Base-by-base conservation (phyloP, 768 basidiomycete species). In the Lentinula guzmanii region DNA sequence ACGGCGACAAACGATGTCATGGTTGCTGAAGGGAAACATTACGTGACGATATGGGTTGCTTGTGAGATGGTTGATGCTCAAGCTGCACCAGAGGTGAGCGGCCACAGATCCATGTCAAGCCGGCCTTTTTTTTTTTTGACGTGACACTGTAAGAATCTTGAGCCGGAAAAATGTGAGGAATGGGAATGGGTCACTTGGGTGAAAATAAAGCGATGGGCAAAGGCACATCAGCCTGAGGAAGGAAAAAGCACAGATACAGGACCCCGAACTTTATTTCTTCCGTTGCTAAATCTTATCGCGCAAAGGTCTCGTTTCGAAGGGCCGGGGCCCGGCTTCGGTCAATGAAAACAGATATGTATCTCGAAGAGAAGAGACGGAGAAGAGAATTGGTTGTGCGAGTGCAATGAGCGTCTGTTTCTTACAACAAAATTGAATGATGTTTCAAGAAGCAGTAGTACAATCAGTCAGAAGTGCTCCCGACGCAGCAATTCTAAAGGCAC, bases 111-210 rank as follows among this genome's bases (percentile, higher is more conserved):
- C 42, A 21, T 16, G 4, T 16, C 9, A 10, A 39, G 42, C 7
- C 7, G 24, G 31, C 16, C 28, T 16, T 46, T 18, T n/a, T 13
- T 45, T 5, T 42, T 21, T 28, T 18, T 51, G 11, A 56, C 37
- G 21, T 56, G 24, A 24, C 37, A 15, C 11, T 28, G 8, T 6
- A 10, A 59, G 46, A 33, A 42, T 28, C n/a, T 24, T 28, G 45
- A 59, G 31, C 58, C 45, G 3, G 46, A 50, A n/a, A 59, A 59
- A 48, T 59, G 58, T 37, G 45, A 35, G 10, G 21, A 6, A 48
- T 59, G 58, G 58, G 58, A 48, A 41, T 59, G 58, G 58, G 46
- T 59, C 18, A 50, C 13, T 28, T 59, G 58, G 46, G 58, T 50
- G 43, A 13, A 59, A 16, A 6, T 59, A 3, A 56, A 45, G 28